Base-by-base conservation (phyloP, 2,329 filamentous ascomycete species). In the Paracoccidioides lutzii region DNA sequence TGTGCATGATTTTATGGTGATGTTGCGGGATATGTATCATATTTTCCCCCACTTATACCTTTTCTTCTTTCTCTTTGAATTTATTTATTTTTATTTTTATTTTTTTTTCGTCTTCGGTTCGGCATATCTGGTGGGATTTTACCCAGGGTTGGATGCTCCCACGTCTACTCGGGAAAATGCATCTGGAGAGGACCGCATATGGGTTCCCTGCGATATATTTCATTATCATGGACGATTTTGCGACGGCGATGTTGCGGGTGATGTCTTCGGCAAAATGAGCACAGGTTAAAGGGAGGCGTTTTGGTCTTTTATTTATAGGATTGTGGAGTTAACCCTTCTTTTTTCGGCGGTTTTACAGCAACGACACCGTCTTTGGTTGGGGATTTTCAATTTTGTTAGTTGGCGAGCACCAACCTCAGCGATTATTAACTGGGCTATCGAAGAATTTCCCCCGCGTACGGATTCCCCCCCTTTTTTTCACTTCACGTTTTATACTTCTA, bases 1-100 rank as follows among this genome's bases (percentile, higher is more conserved):
- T 55, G 45, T 50, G 57, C 58, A 63, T 55, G 55, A 63, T 58
- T 57, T 57, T 56, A 61, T 61, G 59, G 54, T 60, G 49, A 59
- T 56, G 51, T 55, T 56, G 57, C 59, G 55, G 59, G 57, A 55
- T 59, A 52, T 64, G 65, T 68, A 67, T 64, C 64, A 66, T 67
- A 67, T 61, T 62, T 56, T 48, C 52, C 42, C 43, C 53, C 43
- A 37, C 42, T 50, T 4, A 44, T 42, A 49, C n/a, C 30, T 38
- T 10, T 33, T 45, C 15, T 32, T 46, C 43, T n/a, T 6, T 22
- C 41, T 6, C 22, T 22, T 22, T 22, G 22, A 22, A 22, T 22
- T 22, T 22, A 22, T 22, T 22, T 22, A 22, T 52, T 45, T 48
- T 51, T 9, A 44, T 38, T 53, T n/a, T 42, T 44, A 10, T 35